phyloP scores from a whole-genome alignment of 2,329 filamentous ascomycete genomes.

The Coccinonectria pachysandricola region DNA sequence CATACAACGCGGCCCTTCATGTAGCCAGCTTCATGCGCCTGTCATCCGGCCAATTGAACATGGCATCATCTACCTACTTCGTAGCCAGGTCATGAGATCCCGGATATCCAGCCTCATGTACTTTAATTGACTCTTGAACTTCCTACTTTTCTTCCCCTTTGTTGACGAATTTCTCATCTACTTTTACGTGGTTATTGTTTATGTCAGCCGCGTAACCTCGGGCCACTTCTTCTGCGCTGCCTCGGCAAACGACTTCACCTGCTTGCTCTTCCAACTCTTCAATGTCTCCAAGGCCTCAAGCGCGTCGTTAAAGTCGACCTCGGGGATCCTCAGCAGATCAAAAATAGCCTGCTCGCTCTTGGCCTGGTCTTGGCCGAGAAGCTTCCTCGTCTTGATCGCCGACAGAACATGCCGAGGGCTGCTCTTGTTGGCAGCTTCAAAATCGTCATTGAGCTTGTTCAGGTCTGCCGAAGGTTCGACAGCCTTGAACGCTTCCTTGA shows the following conservation, averaged over 20 bases:
- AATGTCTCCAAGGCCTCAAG: slow-evolving; percentile 33
- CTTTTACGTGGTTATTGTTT: no score
- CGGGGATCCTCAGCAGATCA: slow-evolving; percentile 42
- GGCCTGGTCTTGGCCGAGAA: slow-evolving; percentile 47
- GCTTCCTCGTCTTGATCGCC: slow-evolving; percentile 47
- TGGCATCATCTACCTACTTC: slow-evolving; percentile 3
- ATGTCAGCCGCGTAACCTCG: slow-evolving; percentile 36
- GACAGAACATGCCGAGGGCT: slow-evolving; percentile 54
- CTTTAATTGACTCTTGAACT: no score
- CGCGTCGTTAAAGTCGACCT: slow-evolving; percentile 45
- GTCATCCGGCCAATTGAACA: slow-evolving; percentile 9
- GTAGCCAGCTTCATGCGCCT: slow-evolving; percentile 12
- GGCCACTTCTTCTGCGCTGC: slow-evolving; percentile 41
- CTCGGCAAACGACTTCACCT: slow-evolving; percentile 37
- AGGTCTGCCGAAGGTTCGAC: slow-evolving; percentile 49
- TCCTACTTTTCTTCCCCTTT: no score
- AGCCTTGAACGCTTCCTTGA: slow-evolving; percentile 57
- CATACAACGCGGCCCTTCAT: slow-evolving; percentile 5
- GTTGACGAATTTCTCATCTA: no score
- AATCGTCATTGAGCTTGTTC: slow-evolving; percentile 56
- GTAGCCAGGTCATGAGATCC: no score
- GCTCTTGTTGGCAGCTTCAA: slow-evolving; percentile 49
- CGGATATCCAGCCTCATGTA: slow-evolving; percentile 1
- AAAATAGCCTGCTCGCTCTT: slow-evolving; percentile 52
- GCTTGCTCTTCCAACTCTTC: slow-evolving; percentile 38